Evolutionary conservation across 805 yeast genomes (phyloP), one percentile per base, ranked within the genome.

Genomic region (Zygosaccharomyces siamensis): DNA sequence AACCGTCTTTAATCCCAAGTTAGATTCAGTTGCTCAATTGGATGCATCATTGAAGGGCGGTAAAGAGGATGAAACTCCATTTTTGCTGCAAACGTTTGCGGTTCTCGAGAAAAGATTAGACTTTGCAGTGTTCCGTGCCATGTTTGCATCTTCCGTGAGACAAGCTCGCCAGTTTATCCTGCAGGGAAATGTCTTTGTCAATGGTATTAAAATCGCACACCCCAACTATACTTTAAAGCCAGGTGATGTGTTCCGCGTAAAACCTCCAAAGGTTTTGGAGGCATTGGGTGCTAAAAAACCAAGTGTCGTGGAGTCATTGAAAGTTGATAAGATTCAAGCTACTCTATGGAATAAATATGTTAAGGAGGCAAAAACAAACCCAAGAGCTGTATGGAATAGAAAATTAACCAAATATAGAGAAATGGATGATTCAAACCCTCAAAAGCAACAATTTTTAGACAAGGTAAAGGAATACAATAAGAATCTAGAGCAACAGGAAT

Each of bases 131-230:
- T 93, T 88, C 72, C 82, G 99, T 69, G 75, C 97, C 16, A 77
- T 92, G 86, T 89, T 92, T 72, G 96, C 98, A 4, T 80, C 95
- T 4, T 86, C 96, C 6, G 80, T 89, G 3, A 83, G 97, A 74
- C 98, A 92, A 70, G 96, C 99, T 2, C 80, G 97, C 58, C 89
- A 86, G 63, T 89, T 86, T 60, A 83, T 93, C 51, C 68, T 86
- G 12, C 81, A 81, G 41, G 95, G 96, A 1, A 74, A 83, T 55
- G 98, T 92, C 10, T 72, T 75, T 54, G 98, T 92, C 35, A 93
- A 92, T 63, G 97, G 96, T 7, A 78, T 84, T 31, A 74, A 72
- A 12, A 83, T 90, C 52, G 78, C 76, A 58, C 87, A 86, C 58
- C 96, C 97, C 4, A 80, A 89, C 5, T 92, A 75, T 66, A 79